Conservation (phyloP, 441 rosid species). For the Euphorbia schlechtendalii region DNA sequence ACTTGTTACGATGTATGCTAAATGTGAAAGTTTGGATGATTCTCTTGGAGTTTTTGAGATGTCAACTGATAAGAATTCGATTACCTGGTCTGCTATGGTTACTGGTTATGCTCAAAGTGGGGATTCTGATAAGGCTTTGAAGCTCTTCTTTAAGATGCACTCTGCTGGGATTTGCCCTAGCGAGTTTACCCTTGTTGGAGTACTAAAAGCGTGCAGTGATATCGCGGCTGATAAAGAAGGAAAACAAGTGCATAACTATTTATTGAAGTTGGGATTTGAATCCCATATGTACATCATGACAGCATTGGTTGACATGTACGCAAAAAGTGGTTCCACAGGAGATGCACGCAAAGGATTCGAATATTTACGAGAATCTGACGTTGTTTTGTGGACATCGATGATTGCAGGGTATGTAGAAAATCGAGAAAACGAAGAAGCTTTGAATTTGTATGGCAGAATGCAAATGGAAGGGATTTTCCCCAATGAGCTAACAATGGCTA, state of each 20-base stretch:
- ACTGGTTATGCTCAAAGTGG: slow-evolving; percentile 82
- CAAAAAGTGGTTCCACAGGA: slow-evolving; percentile 51
- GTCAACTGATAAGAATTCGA: slow-evolving; percentile 48
- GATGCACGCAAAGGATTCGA: slow-evolving; percentile 69
- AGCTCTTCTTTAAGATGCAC: slow-evolving; percentile 62
- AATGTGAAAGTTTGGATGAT: slow-evolving; percentile 61
- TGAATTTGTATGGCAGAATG: slow-evolving; percentile 55
- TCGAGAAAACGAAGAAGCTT: slow-evolving; percentile 67
- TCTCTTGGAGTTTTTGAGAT: slow-evolving; percentile 58
- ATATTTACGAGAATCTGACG: slow-evolving; percentile 52
- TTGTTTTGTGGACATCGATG: slow-evolving; percentile 77
- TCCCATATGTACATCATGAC: slow-evolving; percentile 55
- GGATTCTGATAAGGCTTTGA: slow-evolving; percentile 50
- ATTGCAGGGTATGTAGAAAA: slow-evolving; percentile 79
- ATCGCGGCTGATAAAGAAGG: slow-evolving; percentile 49
- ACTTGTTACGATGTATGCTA: slow-evolving; percentile 79
- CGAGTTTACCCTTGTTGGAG: slow-evolving; percentile 68
- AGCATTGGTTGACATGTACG: slow-evolving; percentile 87
- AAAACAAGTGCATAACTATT: slow-evolving; percentile 56
- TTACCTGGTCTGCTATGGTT: slow-evolving; percentile 86
- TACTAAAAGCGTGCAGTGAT: slow-evolving; percentile 77
- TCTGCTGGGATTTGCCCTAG: slow-evolving; percentile 51
- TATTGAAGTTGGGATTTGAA: slow-evolving; percentile 61
- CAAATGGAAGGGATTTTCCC: slow-evolving; percentile 47
- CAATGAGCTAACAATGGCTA: slow-evolving; percentile 78